Conservation (phyloP, 2,329 filamentous ascomycete species). For the Phialemonium atrogriseum region DNA sequence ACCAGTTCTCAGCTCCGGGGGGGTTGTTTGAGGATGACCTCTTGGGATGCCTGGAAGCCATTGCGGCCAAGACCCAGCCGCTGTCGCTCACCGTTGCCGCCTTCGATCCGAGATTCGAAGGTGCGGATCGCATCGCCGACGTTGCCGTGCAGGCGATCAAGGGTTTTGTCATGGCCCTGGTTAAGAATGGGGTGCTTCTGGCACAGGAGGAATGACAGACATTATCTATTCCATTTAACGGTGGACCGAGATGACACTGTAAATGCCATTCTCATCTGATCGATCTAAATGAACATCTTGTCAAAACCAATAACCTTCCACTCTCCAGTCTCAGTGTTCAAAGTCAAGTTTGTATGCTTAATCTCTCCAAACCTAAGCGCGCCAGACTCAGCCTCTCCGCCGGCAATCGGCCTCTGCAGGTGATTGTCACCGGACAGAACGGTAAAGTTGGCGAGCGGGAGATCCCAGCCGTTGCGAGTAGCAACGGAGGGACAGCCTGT, state of each 20-base stretch:
- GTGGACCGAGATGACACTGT: too few species aligned
- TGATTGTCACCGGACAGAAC: slow-evolving; percentile 54
- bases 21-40: slow-evolving; percentile 6
- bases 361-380: slow-evolving; percentile 40
- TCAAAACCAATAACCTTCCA: slow-evolving; percentile 3
- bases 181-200: neutral
- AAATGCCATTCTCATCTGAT: too few species aligned
- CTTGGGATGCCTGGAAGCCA: slow-evolving; percentile 4
- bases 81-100: slow-evolving; percentile 7
- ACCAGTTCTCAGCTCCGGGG: slow-evolving; percentile 5
- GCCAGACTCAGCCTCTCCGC: slow-evolving; percentile 42
- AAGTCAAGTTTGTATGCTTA: slow-evolving; percentile 43
- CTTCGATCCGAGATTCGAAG: slow-evolving; percentile 9
- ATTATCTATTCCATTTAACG: too few species aligned
- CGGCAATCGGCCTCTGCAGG: slow-evolving; percentile 33
- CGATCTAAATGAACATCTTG: too few species aligned
- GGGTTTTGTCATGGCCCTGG: neutral
- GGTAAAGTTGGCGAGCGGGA: slow-evolving; percentile 62
- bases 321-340: slow-evolving; percentile 5
- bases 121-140: neutral
- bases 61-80: slow-evolving; percentile 5
- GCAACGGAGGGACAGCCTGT: slow-evolving; percentile 50
- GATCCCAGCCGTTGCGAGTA: slow-evolving; percentile 53
- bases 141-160: neutral
- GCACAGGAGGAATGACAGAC: too few species aligned